A percentile compares a stretch with the other conserved stretches of the same genome.
Evolutionary conservation across 345 rosid genomes (phyloP).

Genomic region (Nephelium lappaceum): DNA sequence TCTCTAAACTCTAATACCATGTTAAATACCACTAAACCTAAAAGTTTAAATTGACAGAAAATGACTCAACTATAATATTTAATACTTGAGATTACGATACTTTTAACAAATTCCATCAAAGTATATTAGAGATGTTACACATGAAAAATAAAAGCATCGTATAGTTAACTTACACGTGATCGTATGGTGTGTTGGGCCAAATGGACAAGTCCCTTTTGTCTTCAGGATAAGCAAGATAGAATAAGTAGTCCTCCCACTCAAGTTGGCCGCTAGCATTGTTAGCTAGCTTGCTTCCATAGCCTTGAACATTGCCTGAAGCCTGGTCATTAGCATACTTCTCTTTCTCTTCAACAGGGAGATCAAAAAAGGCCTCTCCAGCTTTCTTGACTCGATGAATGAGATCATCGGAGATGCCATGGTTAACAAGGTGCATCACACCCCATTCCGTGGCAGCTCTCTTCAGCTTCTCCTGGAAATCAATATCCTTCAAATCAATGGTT

Average conservation of each 20-base stretch:
- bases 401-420: constrained; percentile 71
- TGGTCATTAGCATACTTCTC: constrained; percentile 90
- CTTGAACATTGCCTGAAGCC: constrained; percentile 78
- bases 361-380: constrained; percentile 64
- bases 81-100: too few species aligned
- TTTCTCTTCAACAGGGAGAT: constrained; percentile 75
- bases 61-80: too few species aligned
- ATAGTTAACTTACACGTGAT: constrained; percentile 53
- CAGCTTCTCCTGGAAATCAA: constrained; percentile 64
- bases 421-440: constrained; percentile 97
- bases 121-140: too few species aligned
- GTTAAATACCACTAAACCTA: too few species aligned
- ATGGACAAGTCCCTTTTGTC: constrained; percentile 75
- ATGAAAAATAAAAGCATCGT: too few species aligned
- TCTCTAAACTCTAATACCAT: too few species aligned
- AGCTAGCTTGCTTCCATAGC: constrained; percentile 94
- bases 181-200: constrained; percentile 81
- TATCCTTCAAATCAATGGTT: constrained; percentile 63
- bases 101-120: too few species aligned
- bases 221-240: constrained; percentile 80
- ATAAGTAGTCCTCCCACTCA: constrained; percentile 97
- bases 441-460: constrained; percentile 68
- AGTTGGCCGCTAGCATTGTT: constrained; percentile 85
- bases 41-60: too few species aligned
- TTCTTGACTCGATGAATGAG: constrained; percentile 65